Conservation (phyloP, 768 basidiomycete genomes). For the Russula emetica region DNA sequence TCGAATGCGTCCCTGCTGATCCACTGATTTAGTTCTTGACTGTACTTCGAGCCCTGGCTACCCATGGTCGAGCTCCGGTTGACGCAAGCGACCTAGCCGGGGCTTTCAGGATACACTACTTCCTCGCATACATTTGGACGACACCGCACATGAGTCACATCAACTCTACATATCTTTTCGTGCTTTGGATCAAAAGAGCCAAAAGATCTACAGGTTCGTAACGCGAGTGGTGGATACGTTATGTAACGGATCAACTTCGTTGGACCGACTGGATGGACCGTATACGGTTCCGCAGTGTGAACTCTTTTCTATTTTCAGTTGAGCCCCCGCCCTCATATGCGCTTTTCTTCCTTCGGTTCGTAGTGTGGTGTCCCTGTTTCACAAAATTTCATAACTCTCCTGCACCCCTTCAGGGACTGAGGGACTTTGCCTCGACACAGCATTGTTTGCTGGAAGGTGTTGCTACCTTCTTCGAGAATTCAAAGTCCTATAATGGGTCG, state of each 20-base stretch:
- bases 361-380: constrained; percentile 1
- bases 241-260: background rate
- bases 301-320: background rate
- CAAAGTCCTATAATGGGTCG: background rate
- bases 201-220: background rate
- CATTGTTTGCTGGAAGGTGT: background rate
- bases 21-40: background rate
- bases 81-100: background rate
- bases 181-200: background rate
- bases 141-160: background rate
- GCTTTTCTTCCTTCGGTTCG: background rate
- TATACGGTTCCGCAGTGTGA: background rate
- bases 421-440: background rate
- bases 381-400: background rate
- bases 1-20: background rate
- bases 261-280: background rate
- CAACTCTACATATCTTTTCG: background rate
- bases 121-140: background rate
- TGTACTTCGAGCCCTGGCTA: background rate
- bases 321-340: background rate
- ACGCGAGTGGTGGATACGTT: background rate
- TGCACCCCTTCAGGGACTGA: background rate
- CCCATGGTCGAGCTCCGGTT: background rate
- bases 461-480: background rate
- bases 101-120: background rate